Percentiles rank a stretch among this genome's conserved stretches.
Evolutionary conservation across 2,329 filamentous ascomycete genomes (phyloP).

Genomic region (Hymenoscyphus infarciens): DNA sequence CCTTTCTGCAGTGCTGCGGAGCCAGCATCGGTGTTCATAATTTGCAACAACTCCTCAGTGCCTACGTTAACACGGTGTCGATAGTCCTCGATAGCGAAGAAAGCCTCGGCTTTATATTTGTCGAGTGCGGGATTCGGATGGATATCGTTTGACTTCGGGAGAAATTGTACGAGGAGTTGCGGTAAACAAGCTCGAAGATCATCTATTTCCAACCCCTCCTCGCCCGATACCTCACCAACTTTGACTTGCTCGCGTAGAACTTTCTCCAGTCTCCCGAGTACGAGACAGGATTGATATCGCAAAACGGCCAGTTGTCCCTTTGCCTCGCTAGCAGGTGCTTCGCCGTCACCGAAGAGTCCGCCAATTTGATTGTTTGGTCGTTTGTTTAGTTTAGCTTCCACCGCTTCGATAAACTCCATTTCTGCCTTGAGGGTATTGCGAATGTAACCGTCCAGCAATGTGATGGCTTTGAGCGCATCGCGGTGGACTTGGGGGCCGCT

Average conservation of each 20-base stretch:
- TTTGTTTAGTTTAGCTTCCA: background rate
- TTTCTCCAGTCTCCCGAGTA: background rate
- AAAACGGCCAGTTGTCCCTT: background rate
- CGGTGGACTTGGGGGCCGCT: background rate
- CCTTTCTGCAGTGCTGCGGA: background rate
- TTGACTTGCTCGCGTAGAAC: background rate
- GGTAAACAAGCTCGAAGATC: background rate
- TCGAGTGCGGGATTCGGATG: background rate
- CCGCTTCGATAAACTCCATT: background rate
- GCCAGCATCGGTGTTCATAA: background rate
- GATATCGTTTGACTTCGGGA: background rate
- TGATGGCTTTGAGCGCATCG: constrained; percentile 6
- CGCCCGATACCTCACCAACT: background rate
- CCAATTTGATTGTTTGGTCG: background rate
- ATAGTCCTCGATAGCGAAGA: background rate
- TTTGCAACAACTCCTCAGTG: constrained; percentile 1
- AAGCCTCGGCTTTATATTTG: background rate
- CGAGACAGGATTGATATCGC: background rate
- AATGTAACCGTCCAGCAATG: background rate
- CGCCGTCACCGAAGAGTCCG: background rate
- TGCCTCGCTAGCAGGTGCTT: background rate
- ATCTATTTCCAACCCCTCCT: background rate
- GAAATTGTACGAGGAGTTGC: background rate
- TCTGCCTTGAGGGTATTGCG: background rate
- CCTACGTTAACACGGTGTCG: background rate